phyloP scores from a whole-genome alignment of 176 grass and related monocot genomes.

The Hsuehochloa calcarea region DNA sequence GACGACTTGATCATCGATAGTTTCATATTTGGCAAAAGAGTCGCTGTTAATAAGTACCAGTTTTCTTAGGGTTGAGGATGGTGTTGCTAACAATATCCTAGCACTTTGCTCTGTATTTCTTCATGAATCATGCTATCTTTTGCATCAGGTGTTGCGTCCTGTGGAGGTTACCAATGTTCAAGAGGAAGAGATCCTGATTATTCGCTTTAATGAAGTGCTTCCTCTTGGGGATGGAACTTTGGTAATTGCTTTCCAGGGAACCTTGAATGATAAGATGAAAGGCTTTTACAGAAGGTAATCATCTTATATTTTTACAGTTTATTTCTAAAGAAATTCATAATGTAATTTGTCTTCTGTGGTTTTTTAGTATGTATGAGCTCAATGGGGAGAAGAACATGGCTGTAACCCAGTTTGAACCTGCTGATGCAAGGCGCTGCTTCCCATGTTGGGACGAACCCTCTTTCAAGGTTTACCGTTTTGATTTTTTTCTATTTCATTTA shows the following conservation, averaged over 20 bases:
- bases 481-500: conserved; percentile 1
- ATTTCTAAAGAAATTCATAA: conserved; percentile 10
- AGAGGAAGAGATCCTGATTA: conserved; percentile 76
- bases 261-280: conserved; percentile 88
- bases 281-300: conserved; percentile 90
- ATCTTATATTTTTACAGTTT: background rate
- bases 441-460: conserved; percentile 94
- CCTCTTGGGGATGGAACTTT: conserved; percentile 59
- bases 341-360: background rate
- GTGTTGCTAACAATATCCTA: background rate
- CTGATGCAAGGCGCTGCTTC: conserved; percentile 78
- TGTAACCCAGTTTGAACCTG: conserved; percentile 88
- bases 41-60: background rate
- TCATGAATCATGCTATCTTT: conserved; percentile 4
- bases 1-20: too few species aligned
- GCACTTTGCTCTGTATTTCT: background rate
- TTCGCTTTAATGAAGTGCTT: conserved; percentile 67
- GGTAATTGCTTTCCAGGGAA: conserved; percentile 67
- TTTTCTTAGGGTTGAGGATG: background rate
- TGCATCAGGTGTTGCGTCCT: conserved; percentile 55
- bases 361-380: conserved; percentile 72
- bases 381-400: conserved; percentile 92
- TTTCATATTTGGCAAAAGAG: background rate
- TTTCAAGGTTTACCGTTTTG: conserved; percentile 62
- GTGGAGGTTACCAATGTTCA: conserved; percentile 62